These are phyloP conservation scores for Fusarium coicis DNA, from an alignment of 2,329 filamentous ascomycete genomes.

Conservation along the genomic window DNA sequence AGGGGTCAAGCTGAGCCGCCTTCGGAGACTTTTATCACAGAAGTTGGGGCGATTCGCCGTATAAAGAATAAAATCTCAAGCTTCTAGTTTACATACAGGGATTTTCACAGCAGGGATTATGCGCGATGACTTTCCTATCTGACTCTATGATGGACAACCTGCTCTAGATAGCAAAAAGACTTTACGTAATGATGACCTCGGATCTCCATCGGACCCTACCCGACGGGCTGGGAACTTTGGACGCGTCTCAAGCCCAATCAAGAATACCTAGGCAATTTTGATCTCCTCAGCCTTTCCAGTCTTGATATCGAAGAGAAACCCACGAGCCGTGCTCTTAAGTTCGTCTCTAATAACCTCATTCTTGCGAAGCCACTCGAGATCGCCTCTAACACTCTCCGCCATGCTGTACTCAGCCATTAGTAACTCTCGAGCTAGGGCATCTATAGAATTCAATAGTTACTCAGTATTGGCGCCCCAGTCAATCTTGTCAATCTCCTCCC, in stretches of 20 bases:
- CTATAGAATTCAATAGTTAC: background rate
- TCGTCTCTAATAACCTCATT: background rate
- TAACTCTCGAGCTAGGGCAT: no score
- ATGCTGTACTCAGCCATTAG: background rate
- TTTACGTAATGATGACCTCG: no score
- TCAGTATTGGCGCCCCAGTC: background rate
- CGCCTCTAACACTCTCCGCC: background rate
- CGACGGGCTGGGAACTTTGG: no score
- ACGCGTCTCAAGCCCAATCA: no score
- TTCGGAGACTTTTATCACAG: no score
- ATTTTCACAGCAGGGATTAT: no score
- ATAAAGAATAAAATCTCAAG: no score
- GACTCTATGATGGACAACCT: fast-evolving
- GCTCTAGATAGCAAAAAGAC: fast-evolving
- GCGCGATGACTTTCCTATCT: no score
- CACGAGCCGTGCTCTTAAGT: background rate
- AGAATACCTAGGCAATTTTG: background rate
- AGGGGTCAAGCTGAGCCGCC: no score
- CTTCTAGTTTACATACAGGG: no score
- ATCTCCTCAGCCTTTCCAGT: background rate
- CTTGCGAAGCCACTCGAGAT: background rate
- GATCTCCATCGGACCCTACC: no score
- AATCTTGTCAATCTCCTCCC: background rate
- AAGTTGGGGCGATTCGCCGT: no score
- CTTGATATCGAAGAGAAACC: background rate